Evolutionary conservation across 129 eudicot genomes (phyloP), one percentile per base, ranked within the genome.

Genomic region (Deinandra increscens): DNA sequence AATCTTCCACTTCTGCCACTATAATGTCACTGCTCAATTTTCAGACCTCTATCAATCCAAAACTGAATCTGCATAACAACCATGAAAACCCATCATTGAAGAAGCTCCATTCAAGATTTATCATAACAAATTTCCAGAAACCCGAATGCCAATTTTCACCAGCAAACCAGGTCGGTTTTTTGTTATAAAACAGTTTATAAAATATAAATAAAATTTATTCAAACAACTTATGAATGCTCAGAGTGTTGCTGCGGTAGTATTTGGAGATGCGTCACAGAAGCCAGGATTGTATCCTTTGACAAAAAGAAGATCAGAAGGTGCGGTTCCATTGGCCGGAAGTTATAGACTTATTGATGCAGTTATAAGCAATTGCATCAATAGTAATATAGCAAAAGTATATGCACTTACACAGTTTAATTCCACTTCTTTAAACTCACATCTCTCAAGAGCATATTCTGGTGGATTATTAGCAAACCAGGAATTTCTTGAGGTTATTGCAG

Each of bases 171-270:
- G 97, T 90, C 39, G 29, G 6, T 7, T 69, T 26, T 38, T 23
- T 4, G 14, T 14, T 11, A 14, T 60, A 26, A 37, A 34, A 43
- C 50, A 50, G 17, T 44, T 33, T 37, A 13, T 33, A 26, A 49
- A 7, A 12, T 53, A 43, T 42, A 43, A 43, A 20, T 29, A 14
- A 64, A 26, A n/a, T 26, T 26, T 55, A 55, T 55, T 9, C 37
- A 23, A 20, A 31, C 12, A 42, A 41, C 58, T 18, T 9, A 23
- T 69, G 37, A 26, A 66, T 36, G 76, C 50, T 56, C 87, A 91
- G 96, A 91, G 87, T 81, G 99, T 89, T 59, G 99, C 99, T 53
- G 99, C 97, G 0, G 89, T 93, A 61, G 84, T 93, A 33, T 87
- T 93, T 62, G 99, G 97, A 46, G 95, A 93, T 45, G 88, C 90